A percentile compares a stretch with the other conserved stretches of the same genome.
These are phyloP conservation scores for Lichtheimia ramosa DNA, from an alignment of 371 early-diverging fungal species.

Conservation along the genomic window DNA sequence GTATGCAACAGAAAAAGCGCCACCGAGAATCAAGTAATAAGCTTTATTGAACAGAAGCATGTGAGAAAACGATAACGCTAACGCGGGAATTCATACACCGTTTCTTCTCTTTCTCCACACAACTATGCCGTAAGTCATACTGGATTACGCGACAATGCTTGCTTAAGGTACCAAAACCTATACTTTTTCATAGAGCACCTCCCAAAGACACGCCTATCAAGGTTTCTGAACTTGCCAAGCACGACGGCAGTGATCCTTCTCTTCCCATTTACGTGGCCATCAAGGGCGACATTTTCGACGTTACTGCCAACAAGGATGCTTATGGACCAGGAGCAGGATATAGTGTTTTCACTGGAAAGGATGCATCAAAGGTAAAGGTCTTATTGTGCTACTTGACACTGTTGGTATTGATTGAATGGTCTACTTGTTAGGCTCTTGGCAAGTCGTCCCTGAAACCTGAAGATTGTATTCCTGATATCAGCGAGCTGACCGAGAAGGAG, in stretches of 20 bases:
- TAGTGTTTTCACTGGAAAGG: slow-evolving; percentile 78
- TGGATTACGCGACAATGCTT: no score
- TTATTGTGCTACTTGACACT: neutral
- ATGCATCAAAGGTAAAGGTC: slow-evolving; percentile 67
- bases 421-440: slow-evolving; percentile 64
- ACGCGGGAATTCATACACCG: no score
- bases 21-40: no score
- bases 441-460: slow-evolving; percentile 73
- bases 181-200: slow-evolving; percentile 31
- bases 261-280: slow-evolving; percentile 82
- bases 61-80: no score
- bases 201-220: slow-evolving; percentile 57
- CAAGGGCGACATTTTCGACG: slow-evolving; percentile 84
- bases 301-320: slow-evolving; percentile 61
- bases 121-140: no score
- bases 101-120: no score
- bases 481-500: slow-evolving; percentile 67
- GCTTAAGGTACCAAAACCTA: no score
- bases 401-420: neutral
- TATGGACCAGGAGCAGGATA: slow-evolving; percentile 75
- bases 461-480: slow-evolving; percentile 73
- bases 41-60: no score
- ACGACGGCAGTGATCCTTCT: slow-evolving; percentile 68
- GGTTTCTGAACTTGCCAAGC: slow-evolving; percentile 64
- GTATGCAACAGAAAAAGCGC: no score